Conservation (phyloP, 2,329 filamentous ascomycete genomes). For the Colletotrichum gloeosporioides region DNA sequence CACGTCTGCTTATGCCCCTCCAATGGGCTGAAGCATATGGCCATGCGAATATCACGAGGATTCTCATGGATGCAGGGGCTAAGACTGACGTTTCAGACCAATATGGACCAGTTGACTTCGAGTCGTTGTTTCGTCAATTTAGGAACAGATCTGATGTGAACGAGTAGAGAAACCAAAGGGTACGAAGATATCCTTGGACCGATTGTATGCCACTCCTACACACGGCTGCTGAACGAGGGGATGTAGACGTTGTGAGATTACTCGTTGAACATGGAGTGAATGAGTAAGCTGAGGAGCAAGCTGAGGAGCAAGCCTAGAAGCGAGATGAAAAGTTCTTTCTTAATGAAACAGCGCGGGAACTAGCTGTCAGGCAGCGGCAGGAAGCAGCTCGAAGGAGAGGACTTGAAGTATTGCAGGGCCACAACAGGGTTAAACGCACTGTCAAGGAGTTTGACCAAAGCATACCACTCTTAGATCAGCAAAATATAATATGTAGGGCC, state of each 20-base stretch:
- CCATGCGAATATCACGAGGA: not conserved
- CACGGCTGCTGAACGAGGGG: fast-evolving
- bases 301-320: no score
- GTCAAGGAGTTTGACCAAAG: not conserved
- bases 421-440: fast-evolving
- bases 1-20: fast-evolving
- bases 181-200: no score
- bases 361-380: fast-evolving
- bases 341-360: not conserved
- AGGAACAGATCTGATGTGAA: not conserved
- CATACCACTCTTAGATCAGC: fast-evolving
- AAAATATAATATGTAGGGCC: fast-evolving
- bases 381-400: fast-evolving
- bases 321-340: no score
- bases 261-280: not conserved
- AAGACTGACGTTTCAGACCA: not conserved
- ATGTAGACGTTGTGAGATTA: not conserved
- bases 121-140: no score
- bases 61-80: fast-evolving
- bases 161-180: not conserved
- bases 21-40: fast-evolving
- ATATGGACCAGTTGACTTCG: no score
- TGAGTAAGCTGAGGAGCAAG: no score
- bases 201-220: no score
- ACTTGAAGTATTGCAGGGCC: fast-evolving